Conservation (phyloP, 2,329 filamentous ascomycete genomes). For the Nemania abortiva region DNA sequence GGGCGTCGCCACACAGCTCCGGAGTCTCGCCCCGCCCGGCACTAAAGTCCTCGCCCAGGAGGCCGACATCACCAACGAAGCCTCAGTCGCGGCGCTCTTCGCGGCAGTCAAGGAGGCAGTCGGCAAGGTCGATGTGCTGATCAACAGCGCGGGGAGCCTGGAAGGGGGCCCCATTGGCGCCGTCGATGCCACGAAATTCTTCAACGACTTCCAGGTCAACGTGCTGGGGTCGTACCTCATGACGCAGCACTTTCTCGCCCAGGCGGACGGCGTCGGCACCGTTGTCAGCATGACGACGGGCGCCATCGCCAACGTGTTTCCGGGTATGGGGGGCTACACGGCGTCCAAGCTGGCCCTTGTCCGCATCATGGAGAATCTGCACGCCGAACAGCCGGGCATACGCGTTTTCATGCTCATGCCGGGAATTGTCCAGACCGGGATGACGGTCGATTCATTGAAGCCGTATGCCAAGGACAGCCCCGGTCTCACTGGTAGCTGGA, state of each 20-base stretch:
- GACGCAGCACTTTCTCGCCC: constrained; percentile 38
- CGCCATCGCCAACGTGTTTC: constrained; percentile 29
- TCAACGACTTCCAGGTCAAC: constrained; percentile 40
- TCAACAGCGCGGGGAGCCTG: constrained; percentile 39
- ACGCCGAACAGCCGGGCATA: constrained; percentile 35
- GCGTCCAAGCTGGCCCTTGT: constrained; percentile 39
- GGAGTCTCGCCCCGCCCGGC: constrained; percentile 31
- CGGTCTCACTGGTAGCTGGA: constrained; percentile 32
- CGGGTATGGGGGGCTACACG: constrained; percentile 37
- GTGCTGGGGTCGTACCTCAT: constrained; percentile 40
- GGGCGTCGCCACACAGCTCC: constrained; percentile 32
- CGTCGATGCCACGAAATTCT: constrained; percentile 33
- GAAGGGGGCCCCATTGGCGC: constrained; percentile 27
- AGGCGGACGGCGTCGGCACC: constrained; percentile 37
- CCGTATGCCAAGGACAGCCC: constrained; percentile 36
- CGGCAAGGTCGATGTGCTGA: constrained; percentile 38
- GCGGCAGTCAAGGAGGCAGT: constrained; percentile 31
- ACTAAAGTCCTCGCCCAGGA: constrained; percentile 37
- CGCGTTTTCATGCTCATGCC: constrained; percentile 37
- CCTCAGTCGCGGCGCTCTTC: constrained; percentile 40
- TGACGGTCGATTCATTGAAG: constrained; percentile 36
- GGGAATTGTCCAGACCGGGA: constrained; percentile 32
- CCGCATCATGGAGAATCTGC: constrained; percentile 39
- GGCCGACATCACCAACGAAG: constrained; percentile 39
- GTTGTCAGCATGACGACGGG: constrained; percentile 39